Conservation (phyloP, 495 filamentous ascomycete species). For the Annulohypoxylon bovei region DNA sequence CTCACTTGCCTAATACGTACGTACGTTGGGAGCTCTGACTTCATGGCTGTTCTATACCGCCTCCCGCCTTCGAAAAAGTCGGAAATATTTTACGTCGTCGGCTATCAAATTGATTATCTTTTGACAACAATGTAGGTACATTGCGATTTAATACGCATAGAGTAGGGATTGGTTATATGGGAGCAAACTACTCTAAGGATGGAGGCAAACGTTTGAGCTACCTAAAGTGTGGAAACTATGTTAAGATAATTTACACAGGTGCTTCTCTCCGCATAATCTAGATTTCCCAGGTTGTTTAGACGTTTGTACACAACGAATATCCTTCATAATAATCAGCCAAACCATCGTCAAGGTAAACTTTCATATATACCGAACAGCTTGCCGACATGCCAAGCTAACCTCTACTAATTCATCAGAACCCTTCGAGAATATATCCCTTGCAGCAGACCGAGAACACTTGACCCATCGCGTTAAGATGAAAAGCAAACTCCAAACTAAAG, state of each 20-base stretch:
- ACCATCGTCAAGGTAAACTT: not conserved
- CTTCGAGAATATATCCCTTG: constrained; percentile 14
- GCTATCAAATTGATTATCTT: not conserved
- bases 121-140: not conserved
- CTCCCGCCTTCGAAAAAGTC: not conserved
- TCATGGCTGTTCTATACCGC: not conserved
- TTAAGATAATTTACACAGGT: not conserved
- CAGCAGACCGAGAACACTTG: constrained; percentile 1
- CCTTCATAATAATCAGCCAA: not conserved
- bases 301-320: not conserved
- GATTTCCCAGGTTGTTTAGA: not conserved
- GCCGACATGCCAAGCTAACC: not conserved
- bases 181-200: not conserved
- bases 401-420: not conserved
- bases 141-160: not conserved
- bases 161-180: not conserved
- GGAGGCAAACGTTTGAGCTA: not conserved
- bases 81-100: not conserved
- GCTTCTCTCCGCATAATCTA: not conserved
- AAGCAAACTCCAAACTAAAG: constrained; percentile 4
- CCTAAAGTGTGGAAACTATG: not conserved
- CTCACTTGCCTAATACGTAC: constrained; percentile 7
- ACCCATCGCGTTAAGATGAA: not conserved
- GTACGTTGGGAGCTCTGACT: not conserved
- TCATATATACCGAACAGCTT: not conserved